Base-by-base conservation (phyloP, 306 rosid species). In the Arachis hypogaea region DNA sequence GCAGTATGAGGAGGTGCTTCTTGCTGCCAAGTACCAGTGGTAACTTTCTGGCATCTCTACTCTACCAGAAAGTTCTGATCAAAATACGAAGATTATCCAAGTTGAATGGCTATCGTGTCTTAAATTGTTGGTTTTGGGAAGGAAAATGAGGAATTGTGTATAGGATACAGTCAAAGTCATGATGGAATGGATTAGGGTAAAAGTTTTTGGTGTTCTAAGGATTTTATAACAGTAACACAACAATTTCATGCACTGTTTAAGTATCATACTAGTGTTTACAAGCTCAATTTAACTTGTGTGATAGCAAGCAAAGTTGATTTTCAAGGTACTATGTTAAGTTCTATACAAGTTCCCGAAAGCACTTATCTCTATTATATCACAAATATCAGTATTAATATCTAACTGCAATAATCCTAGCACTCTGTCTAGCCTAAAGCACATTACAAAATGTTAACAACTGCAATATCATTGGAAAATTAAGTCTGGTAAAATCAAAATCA, bases 1-100 rank as follows among this genome's bases (percentile, higher is more conserved):
- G 72, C 85, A 73, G 51, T 91, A 91, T 57, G 97, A 91, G 78
- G 97, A 91, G 71, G 93, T 89, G 40, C 86, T 89, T 47, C 81
- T 89, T 55, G 88, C 95, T 9, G 97, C 95, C 45, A 91, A 91
- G 77, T 89, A 75, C 82, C 97, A 91, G 69, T 91, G 82, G 82
- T 78, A 67, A 78, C 7, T 54, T 43, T 61, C 51, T 30, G 38
- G 75, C 64, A 51, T 40, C 41, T 55, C 41, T 55, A 9, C 51
- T 57, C 55, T 52, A 16, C 22, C 56, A n/a, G 47, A 6, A 66
- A 0, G n/a, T 5, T n/a, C 7, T 6, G 54, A 11, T 55, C 16
- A 44, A 41, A 7, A 7, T 18, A 18, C 50, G 46, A 11, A 61
- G 28, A 51, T 51, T 29, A 11, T 5, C 63, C 71, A 52, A 28